Evolutionary conservation across 2,329 filamentous ascomycete species (phyloP), one percentile per base, ranked within the genome.

Genomic region (Paradendryphiella salina): DNA sequence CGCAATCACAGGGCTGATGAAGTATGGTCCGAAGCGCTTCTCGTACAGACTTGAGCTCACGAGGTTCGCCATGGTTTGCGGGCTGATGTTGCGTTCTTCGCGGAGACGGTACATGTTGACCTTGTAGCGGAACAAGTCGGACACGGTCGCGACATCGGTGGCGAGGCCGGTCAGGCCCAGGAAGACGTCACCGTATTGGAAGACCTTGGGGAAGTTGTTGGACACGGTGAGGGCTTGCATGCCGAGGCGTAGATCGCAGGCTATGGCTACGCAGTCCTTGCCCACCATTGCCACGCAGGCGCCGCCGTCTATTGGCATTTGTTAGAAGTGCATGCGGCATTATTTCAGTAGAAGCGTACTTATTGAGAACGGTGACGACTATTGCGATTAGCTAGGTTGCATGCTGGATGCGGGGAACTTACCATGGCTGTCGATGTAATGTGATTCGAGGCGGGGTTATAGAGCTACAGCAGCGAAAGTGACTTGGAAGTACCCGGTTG

Each of bases 161-260:
- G 94, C 94, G 43, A 99, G 89, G 48, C 94, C 94, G 4, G 94
- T 97, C 55, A 99, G 86, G 49, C 94, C 94, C 29, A 99, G 88
- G 78, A 95, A 96, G 67, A 94, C 90, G 71, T 93, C 90, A 62
- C 90, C 91, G 82, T 96, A 97, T 76, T 88, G 86, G 85, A 97
- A 97, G 82, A 99, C 90, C 82, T 99, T 99, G 80, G 94, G 94
- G 82, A 97, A 97, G 87, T 97, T 94, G 86, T 99, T 99, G 75
- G 91, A 96, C 53, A 99, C 89, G 58, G 94, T 99, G 72, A 99
- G 83, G 72, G 94, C 84, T 80, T 99, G 94, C 73, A 97, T 87
- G 69, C 94, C 94, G 63, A 99, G 90, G 60, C 94, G 93, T 63
- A 99, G 90, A 78, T 99, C 94, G 82, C 94, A 99, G 75, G 94